Evolutionary conservation across 257 asterid species (phyloP).

Genomic region (Parsonsia alboflavescens): DNA sequence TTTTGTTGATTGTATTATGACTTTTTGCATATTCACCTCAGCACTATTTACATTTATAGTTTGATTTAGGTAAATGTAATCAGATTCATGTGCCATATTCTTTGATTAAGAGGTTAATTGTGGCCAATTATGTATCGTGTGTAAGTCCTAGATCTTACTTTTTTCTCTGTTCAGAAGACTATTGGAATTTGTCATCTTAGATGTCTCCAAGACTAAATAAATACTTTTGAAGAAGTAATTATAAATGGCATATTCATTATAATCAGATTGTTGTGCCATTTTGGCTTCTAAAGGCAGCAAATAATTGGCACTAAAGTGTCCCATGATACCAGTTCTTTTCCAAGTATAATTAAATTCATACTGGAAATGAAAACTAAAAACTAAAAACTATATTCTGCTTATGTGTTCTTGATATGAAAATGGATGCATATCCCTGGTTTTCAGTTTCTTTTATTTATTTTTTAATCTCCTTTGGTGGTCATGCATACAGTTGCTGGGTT

Average conservation of each 20-base stretch:
- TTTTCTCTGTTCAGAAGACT: background rate
- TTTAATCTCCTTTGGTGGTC: background rate
- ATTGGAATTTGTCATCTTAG: background rate
- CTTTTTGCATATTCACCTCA: no score
- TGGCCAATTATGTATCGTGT: background rate
- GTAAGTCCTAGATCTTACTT: background rate
- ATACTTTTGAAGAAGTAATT: background rate
- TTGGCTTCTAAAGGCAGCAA: background rate
- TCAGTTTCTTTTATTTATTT: no score
- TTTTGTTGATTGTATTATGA: no score
- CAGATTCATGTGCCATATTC: background rate
- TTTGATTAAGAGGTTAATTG: background rate
- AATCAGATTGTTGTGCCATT: background rate
- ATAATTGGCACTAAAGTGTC: background rate
- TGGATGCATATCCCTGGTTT: no score
- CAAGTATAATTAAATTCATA: background rate
- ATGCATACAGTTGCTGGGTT: conserved; percentile 71
- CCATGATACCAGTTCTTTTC: background rate
- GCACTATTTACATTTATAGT: no score
- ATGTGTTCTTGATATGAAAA: background rate
- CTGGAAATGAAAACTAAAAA: background rate
- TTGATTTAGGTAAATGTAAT: no score
- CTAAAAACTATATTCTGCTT: background rate
- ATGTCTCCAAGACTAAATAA: background rate
- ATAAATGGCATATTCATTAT: background rate